Evolutionary conservation across 805 yeast species (phyloP), one percentile per base, ranked within the genome.

Genomic region (Jamesozyma piceae): DNA sequence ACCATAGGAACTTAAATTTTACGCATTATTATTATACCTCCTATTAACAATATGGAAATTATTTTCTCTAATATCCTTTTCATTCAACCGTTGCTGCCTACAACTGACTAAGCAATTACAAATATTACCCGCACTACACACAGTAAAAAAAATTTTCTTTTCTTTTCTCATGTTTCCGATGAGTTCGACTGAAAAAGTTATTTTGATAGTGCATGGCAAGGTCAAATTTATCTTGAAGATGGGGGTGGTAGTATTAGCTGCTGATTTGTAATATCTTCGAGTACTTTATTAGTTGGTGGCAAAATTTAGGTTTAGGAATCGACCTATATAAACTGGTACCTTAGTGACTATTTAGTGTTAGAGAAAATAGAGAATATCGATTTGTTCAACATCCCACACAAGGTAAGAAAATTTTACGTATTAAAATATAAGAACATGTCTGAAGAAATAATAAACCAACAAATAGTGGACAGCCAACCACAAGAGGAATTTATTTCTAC

Each of bases 401-500:
- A 22, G 14, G 17, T 19, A 18, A 21, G 37, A 26, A 27, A 18
- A 32, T 14, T 18, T 18, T 24, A 33, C 27, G 11, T 11, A 24
- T 24, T 8, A 11, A 24, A 24, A 24, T 24, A 24, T 31, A 39
- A 15, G 24, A 19, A 27, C 39, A 48, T 45, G 55, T 44, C 54
- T 27, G 46, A 47, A 35, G 44, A 46, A 39, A 5, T 33, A 24
- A 35, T 19, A 22, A 40, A 42, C n/a, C 36, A 29, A 35, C 39
- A 45, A 40, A 35, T 41, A 37, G 44, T 35, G 24, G 47, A 42
- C 21, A 43, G 39, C 22, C 51, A 43, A 37, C 57, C 58, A n/a
- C 55, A 57, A 35, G 66, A 62, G 39, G 63, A 59, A 38, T 72
- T 61, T 50, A 64, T 72, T 22, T 60, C 63, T 35, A 53, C 53